phyloP scores from a whole-genome alignment of 371 early-diverging fungal genomes.

The Mortierella sp. region DNA sequence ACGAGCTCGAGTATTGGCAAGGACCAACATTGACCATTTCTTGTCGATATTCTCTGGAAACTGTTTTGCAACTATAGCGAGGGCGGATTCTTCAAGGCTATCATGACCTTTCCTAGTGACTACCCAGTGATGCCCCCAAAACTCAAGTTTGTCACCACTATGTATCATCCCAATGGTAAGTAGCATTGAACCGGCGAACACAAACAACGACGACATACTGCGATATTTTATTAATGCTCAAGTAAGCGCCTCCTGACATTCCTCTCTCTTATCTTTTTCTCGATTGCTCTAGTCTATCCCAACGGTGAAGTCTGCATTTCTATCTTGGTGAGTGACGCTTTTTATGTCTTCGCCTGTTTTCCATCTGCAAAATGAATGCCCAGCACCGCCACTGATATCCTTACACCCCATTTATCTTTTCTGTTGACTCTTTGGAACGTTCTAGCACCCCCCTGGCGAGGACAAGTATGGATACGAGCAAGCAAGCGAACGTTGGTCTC shows the following conservation, averaged over 20 bases:
- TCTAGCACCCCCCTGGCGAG: slow-evolving; percentile 80
- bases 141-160: slow-evolving; percentile 83
- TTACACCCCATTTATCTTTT: not conserved
- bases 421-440: not conserved
- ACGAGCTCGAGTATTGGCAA: not conserved
- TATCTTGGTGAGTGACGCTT: slow-evolving; percentile 74
- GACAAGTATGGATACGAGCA: slow-evolving; percentile 95
- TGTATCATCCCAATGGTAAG: slow-evolving; percentile 89
- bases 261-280: not conserved
- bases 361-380: not conserved
- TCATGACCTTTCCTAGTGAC: slow-evolving; percentile 83
- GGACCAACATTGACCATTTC: not conserved
- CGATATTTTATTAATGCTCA: not conserved
- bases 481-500: slow-evolving; percentile 93
- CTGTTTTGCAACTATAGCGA: slow-evolving; percentile 65
- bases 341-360: not conserved
- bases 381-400: not conserved
- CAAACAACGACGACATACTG: not conserved
- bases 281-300: slow-evolving; percentile 69
- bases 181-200: not conserved
- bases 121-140: slow-evolving; percentile 90
- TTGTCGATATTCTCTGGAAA: not conserved
- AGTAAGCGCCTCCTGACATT: not conserved
- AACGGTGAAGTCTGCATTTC: slow-evolving; percentile 93
- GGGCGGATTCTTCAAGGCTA: slow-evolving; percentile 93